phyloP scores from a whole-genome alignment of 306 rosid genomes.

The Sophora flavescens region DNA sequence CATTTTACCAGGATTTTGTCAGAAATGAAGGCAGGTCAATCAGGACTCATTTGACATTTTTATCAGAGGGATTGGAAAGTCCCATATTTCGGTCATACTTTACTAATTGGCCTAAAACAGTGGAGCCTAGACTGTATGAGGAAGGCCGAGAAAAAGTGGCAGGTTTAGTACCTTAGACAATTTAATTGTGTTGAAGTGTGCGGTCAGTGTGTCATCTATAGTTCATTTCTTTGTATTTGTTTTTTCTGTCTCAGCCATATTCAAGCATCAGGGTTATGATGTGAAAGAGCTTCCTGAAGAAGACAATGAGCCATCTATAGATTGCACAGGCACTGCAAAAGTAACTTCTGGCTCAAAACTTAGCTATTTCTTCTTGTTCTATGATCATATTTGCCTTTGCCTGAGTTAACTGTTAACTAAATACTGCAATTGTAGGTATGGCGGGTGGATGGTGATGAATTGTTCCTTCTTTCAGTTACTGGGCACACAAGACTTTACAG shows the following conservation, averaged over 20 bases:
- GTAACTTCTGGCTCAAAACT: slow-evolving; percentile 57
- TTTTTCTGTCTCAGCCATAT: slow-evolving; percentile 73
- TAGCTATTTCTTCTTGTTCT: not conserved
- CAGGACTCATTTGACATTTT: slow-evolving; percentile 68
- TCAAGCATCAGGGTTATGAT: slow-evolving; percentile 96
- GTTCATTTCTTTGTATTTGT: slow-evolving; percentile 35
- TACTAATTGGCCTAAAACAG: slow-evolving; percentile 78
- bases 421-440: slow-evolving; percentile 71
- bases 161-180: slow-evolving; percentile 61
- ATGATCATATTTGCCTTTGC: slow-evolving; percentile 25
- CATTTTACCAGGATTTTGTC: slow-evolving; percentile 72
- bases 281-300: slow-evolving; percentile 94
- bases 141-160: slow-evolving; percentile 99
- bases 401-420: slow-evolving; percentile 42
- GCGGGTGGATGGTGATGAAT: slow-evolving; percentile 79
- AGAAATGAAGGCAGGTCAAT: slow-evolving; percentile 83
- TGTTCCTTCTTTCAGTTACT: slow-evolving; percentile 60
- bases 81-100: slow-evolving; percentile 70
- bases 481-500: slow-evolving; percentile 74
- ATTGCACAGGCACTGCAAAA: slow-evolving; percentile 75
- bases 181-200: slow-evolving; percentile 34
- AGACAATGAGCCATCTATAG: slow-evolving; percentile 67
- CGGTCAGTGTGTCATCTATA: slow-evolving; percentile 31
- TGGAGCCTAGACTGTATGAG: slow-evolving; percentile 81
- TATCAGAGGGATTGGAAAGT: slow-evolving; percentile 92